These are phyloP conservation scores for Barnettozyma botsteinii DNA, from an alignment of 805 yeast species.

Conservation along the genomic window DNA sequence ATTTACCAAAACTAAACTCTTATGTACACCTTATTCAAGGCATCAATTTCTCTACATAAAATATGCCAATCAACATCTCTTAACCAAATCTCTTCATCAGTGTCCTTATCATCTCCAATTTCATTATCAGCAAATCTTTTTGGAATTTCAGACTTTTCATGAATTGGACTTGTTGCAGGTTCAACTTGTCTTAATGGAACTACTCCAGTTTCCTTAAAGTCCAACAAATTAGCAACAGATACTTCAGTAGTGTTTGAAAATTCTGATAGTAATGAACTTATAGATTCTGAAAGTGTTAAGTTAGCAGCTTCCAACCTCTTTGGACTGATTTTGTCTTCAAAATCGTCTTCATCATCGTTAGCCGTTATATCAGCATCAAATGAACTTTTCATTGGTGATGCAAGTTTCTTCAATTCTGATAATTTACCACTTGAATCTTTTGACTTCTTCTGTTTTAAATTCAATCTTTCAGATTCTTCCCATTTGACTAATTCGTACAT, in stretches of 20 bases:
- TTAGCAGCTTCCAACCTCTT: neutral
- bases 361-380: constrained; percentile 1
- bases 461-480: constrained; percentile 35
- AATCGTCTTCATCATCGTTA: constrained; percentile 6
- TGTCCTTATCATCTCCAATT: constrained; percentile 9
- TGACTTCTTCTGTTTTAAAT: neutral
- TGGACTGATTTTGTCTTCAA: neutral
- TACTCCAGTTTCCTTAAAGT: constrained; percentile 1
- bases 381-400: constrained; percentile 6
- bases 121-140: constrained; percentile 10
- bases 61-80: constrained; percentile 86
- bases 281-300: constrained; percentile 9
- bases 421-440: neutral
- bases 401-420: neutral
- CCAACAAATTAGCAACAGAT: constrained; percentile 5
- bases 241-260: constrained; percentile 5
- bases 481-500: constrained; percentile 84
- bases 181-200: constrained; percentile 10
- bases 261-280: constrained; percentile 8
- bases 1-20: constrained; percentile 5
- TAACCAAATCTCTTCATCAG: constrained; percentile 23
- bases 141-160: constrained; percentile 1
- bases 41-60: constrained; percentile 76
- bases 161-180: constrained; percentile 5
- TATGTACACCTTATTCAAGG: constrained; percentile 49